Base-by-base conservation (phyloP, 2,329 filamentous ascomycete genomes). In the Pestalotiopsis sp. region DNA sequence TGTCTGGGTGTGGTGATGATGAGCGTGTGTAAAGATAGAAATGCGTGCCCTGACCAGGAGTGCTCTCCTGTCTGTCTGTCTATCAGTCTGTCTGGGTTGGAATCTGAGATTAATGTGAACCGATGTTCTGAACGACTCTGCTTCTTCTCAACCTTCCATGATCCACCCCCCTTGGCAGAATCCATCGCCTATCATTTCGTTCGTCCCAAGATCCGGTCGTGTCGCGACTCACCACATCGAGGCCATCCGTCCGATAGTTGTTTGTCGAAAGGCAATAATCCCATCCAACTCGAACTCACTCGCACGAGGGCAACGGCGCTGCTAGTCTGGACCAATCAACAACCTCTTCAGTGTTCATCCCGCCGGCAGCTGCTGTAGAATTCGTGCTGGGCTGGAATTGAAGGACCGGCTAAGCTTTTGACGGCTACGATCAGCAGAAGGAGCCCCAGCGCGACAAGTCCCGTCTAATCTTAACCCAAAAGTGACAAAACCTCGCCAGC, bases 401-500 rank as follows among this genome's bases (percentile, higher is more conserved):
- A 31, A 64, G 61, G 61, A 64, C 38, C 61, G 11, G 61, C 61
- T 64, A 64, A 20, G 59, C 59, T 36, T 25, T 39, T n/a, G 59
- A 62, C 61, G 61, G 61, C 61, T 49, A 64, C 61, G 61, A 64
- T 64, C 61, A 64, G 25, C 61, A 23, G 14, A 38, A 52, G 36
- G 61, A 23, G 20, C 61, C 61, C 38, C 20, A 11, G n/a, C 11
- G 41, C 61, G 41, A 49, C 61, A 64, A 64, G 61, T 64, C 61
- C 61, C 61, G 61, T 64, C 61, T 64, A 64, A 64, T 64, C 61
- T 64, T 64, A 64, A 52, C 61, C 61, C 61, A 64, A 49, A 36
- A 64, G 61, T 62, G 59, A 25, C 61, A 49, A 45, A 64, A 59
- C 61, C 38, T 64, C 61, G 61, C 61, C 36, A 31, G 39, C 39